Evolutionary conservation across 306 rosid species (phyloP), one percentile per base, ranked within the genome.

Genomic region (Quercus rubra): DNA sequence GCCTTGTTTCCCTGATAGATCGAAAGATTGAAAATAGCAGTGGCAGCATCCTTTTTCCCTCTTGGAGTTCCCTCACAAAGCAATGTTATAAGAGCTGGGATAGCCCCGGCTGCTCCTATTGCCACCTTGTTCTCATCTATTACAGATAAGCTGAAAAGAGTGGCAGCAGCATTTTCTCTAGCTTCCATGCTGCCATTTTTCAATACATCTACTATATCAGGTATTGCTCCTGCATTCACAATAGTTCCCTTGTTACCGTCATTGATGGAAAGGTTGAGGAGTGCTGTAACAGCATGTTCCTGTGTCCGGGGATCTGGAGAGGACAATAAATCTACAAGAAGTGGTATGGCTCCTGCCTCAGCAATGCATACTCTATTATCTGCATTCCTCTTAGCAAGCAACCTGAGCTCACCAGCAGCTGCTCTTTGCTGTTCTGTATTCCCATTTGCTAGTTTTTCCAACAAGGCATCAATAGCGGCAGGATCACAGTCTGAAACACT

Each of bases 1-100:
- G 98, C 96, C 90, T 96, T 96, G 86, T 93, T 96, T 78, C 99
- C 99, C 78, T 91, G 99, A 74, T 96, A 96, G 80, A 96, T 96
- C 6, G 91, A 93, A 52, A 96, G 97, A 77, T 93, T 93, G 74
- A 96, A 96, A 68, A 96, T 96, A 33, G 98, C 99, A 4, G 97
- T 93, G 58, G 99, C 99, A 69, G 99, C 99, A 85, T 96, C 99
- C 79, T 96, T 96, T 81, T 96, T 96, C 13, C 99, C 99, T 82
- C 99, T 88, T 7, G 98, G 98, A 74, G 99, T 91, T 56, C 99
- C 99, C 82, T 93, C 94, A 55, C 92, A 87, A 15, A 96, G 97
- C 82, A 96, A 79, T 33, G 80, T 89, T 79, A 96, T 96, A 46
- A 96, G 97, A 76, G 96, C 94, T 19, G 99, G 98, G 74, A 96